Base-by-base conservation (phyloP, 768 basidiomycete species). In the Boletus edulis region DNA sequence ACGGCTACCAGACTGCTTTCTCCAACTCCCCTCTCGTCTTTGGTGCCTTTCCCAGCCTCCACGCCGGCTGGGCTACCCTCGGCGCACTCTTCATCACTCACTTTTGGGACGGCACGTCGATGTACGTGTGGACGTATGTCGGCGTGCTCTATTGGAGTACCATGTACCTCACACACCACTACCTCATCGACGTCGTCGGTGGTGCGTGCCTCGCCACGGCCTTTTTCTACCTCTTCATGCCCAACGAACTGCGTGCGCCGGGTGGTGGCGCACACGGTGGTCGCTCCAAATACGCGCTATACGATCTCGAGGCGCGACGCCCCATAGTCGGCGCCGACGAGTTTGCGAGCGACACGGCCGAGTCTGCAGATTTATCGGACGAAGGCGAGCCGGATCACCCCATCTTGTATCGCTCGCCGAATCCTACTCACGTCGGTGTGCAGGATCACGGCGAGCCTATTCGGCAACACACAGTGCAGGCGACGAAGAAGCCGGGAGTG, bases 91-190 rank as follows among this genome's bases (percentile, higher is more conserved):
- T 95, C 80, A 73, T 98, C 51, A 85, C 89, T 18, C 94, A 98
- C 73, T 98, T 98, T 75, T 98, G 98, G 83, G 91, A 92, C 0
- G 78, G 80, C 56, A 79, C 78, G 32, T 77, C 82, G 1, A 76
- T 75, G 3, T 86, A 79, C 60, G 84, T 85, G 22, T 98, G 94
- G 91, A 76, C 73, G 2, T 99, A 98, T 72, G 86, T 85, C 3
- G 85, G 82, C 7, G 74, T 91, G 17, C 81, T 99, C 5, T 98
- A 96, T 71, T 99, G 97, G 97, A 87, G 91, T 11, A 98, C 96
- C 22, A 98, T 98, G 96, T 98, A 96, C 76, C 87, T 96, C 64
- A 92, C 91, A 4, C 94, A 97, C 72, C 96, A 98, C 75, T 98
- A 98, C 78, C 88, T 99, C 67, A 94, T 99, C 74, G 97, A 99